These are phyloP conservation scores for Stylonectria norvegica DNA, from an alignment of 2,329 filamentous ascomycete genomes.

Conservation along the genomic window DNA sequence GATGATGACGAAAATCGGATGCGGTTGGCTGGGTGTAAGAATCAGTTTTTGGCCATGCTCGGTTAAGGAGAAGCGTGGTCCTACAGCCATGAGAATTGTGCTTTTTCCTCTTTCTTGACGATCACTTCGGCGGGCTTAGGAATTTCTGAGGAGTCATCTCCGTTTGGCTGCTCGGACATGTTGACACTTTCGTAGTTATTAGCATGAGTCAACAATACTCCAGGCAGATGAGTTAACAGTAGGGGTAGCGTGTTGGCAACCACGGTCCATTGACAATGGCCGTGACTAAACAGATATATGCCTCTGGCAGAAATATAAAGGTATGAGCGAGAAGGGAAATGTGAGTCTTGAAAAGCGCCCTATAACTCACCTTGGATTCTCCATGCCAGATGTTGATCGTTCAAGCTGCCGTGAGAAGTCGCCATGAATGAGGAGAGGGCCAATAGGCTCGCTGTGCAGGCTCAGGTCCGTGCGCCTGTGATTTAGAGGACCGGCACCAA, in stretches of 20 bases:
- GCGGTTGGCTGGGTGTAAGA: conserved; percentile 44
- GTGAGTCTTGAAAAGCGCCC: too few species aligned
- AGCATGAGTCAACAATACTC: background rate
- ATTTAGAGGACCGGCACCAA: too few species aligned
- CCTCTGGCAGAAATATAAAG: too few species aligned
- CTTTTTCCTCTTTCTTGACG: conserved; percentile 7
- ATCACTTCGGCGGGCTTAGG: background rate
- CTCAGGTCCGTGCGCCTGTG: too few species aligned
- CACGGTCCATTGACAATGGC: background rate
- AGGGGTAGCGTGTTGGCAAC: background rate
- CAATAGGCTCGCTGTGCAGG: too few species aligned
- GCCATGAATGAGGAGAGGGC: too few species aligned
- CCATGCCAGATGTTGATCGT: too few species aligned
- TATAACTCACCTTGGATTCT: too few species aligned
- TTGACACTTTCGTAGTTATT: background rate
- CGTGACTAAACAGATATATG: too few species aligned
- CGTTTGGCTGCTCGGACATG: conserved; percentile 16
- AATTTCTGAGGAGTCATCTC: background rate
- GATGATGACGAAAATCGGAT: conserved; percentile 54
- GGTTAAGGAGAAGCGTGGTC: conserved; percentile 2
- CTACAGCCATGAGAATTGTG: conserved; percentile 41
- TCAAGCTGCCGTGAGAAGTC: too few species aligned
- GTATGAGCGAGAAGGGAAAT: too few species aligned
- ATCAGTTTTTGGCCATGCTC: conserved; percentile 10
- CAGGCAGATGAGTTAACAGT: background rate